Conservation (phyloP, 1,284 basidiomycete species). For the Melampsora americana region DNA sequence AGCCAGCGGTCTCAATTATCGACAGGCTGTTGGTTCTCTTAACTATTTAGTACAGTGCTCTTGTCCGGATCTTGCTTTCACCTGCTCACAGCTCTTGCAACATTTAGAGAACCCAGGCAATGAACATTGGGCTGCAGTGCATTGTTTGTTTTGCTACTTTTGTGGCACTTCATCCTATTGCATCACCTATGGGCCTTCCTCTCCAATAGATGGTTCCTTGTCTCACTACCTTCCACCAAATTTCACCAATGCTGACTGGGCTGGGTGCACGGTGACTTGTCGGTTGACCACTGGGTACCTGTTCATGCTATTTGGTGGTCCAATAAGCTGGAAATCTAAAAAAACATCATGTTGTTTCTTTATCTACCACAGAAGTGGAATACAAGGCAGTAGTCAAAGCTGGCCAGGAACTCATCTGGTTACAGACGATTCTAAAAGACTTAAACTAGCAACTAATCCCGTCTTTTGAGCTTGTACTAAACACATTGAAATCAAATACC, state of each 20-base stretch:
- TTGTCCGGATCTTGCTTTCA: constrained; percentile 14
- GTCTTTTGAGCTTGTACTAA: constrained; percentile 31
- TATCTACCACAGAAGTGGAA: constrained; percentile 15
- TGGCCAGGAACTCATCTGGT: constrained; percentile 11
- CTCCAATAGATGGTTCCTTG: neutral
- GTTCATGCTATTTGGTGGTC: neutral
- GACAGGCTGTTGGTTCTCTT: constrained; percentile 11
- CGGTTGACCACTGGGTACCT: neutral
- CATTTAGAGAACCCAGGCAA: constrained; percentile 21
- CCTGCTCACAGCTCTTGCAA: constrained; percentile 2
- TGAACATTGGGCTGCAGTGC: constrained; percentile 5
- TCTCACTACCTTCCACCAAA: neutral
- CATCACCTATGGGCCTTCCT: too few species aligned
- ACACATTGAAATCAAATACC: constrained; percentile 44
- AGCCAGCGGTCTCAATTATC: constrained; percentile 3
- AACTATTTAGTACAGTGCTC: constrained; percentile 15
- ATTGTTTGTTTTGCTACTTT: neutral
- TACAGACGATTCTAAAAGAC: neutral
- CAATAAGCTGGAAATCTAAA: constrained; percentile 23
- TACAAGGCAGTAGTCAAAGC: neutral
- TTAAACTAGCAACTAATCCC: constrained; percentile 42
- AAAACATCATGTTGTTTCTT: constrained; percentile 15
- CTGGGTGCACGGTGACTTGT: neutral
- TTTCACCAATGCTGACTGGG: constrained; percentile 6
- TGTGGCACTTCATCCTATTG: neutral